Evolutionary conservation across 73 alveolate genomes (phyloP).

Genomic region (Paramecium bursaria): DNA sequence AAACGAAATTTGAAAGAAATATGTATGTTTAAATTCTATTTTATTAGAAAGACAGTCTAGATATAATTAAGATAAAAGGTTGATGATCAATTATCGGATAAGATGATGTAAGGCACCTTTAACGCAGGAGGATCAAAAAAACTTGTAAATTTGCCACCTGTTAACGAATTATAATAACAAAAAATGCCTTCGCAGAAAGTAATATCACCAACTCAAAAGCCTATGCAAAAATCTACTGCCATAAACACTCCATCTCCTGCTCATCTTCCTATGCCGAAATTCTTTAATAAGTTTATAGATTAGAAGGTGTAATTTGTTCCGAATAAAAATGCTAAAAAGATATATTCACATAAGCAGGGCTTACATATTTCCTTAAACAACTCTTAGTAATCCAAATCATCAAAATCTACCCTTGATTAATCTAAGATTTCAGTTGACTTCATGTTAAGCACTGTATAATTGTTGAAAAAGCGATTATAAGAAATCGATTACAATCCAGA

Average conservation of each 20-base stretch:
- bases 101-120: constrained; percentile 15
- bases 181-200: not conserved
- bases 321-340: not conserved
- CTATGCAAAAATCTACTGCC: constrained; percentile 11
- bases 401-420: constrained; percentile 33
- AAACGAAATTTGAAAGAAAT: constrained; percentile 47
- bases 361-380: constrained; percentile 22
- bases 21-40: constrained; percentile 4
- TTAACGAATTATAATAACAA: not conserved
- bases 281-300: constrained; percentile 34
- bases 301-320: not conserved
- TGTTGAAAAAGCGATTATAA: constrained; percentile 17
- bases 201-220: not conserved
- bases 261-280: constrained; percentile 19
- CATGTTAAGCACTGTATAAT: constrained; percentile 20
- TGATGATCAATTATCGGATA: constrained; percentile 32
- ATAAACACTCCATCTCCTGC: constrained; percentile 34
- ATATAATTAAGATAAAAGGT: constrained; percentile 16
- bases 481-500: constrained; percentile 23
- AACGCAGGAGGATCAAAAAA: too few species aligned
- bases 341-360: constrained; percentile 15
- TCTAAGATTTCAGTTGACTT: constrained; percentile 34
- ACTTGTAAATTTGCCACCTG: constrained; percentile 42
- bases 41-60: constrained; percentile 14
- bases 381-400: constrained; percentile 21